These are phyloP conservation scores for Pyrus hybrid DNA, from an alignment of 331 rosid genomes.

Conservation along the genomic window DNA sequence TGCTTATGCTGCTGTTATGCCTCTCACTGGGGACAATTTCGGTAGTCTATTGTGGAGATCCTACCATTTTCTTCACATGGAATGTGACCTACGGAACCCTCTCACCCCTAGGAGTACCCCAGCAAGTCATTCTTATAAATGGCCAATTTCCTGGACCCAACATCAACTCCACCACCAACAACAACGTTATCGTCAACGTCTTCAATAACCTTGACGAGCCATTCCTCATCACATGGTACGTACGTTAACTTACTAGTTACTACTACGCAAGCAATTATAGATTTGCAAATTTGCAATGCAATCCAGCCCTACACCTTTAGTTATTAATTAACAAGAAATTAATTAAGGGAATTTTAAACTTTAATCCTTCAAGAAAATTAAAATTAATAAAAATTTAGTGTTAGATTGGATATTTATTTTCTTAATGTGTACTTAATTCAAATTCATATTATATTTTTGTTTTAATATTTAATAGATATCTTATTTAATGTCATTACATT, in stretches of 20 bases:
- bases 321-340: neutral
- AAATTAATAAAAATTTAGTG: no score
- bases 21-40: slow-evolving; percentile 14
- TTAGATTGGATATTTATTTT: no score
- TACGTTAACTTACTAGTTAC: neutral
- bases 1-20: slow-evolving; percentile 10
- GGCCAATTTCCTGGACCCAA: slow-evolving; percentile 68
- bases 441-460: no score
- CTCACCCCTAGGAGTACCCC: slow-evolving; percentile 59
- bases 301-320: neutral
- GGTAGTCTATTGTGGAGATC: slow-evolving; percentile 44
- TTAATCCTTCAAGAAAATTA: no score
- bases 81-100: slow-evolving; percentile 62
- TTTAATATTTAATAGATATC: no score
- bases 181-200: slow-evolving; percentile 44
- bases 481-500: no score
- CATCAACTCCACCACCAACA: slow-evolving; percentile 60
- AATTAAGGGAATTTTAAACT: no score
- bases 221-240: slow-evolving; percentile 53
- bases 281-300: neutral
- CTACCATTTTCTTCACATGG: slow-evolving; percentile 56
- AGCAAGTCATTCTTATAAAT: slow-evolving; percentile 62
- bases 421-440: no score
- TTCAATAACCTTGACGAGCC: slow-evolving; percentile 65
- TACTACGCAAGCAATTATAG: neutral